These are phyloP conservation scores for Aspergillus fijiensis DNA, from an alignment of 2,329 filamentous ascomycete species.

Conservation along the genomic window DNA sequence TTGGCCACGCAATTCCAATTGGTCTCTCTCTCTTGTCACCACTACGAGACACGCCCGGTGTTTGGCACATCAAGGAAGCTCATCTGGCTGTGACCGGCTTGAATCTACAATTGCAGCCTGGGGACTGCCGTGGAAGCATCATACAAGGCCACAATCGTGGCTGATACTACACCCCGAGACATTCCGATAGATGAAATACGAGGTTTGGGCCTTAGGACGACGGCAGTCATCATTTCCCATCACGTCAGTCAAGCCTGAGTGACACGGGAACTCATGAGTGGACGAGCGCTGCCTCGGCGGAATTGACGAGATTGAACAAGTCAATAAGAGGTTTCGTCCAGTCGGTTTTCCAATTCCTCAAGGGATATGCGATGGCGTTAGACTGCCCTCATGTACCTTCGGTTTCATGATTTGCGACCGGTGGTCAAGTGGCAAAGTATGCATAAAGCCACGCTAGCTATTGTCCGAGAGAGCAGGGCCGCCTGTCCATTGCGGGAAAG, in stretches of 20 bases:
- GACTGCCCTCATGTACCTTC: not conserved
- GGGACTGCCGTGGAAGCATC: not conserved
- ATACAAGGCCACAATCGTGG: not conserved
- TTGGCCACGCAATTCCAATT: not conserved
- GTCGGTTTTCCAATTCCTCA: not conserved
- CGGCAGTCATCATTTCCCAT: not conserved
- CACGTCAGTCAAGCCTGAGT: not conserved
- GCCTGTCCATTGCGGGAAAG: no score
- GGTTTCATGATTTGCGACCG: not conserved
- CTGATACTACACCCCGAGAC: not conserved
- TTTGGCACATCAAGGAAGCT: not conserved
- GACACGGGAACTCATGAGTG: not conserved
- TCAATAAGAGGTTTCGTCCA: not conserved
- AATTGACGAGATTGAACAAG: not conserved
- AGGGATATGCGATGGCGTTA: not conserved
- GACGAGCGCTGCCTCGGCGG: not conserved
- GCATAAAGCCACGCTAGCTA: not conserved
- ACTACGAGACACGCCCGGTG: not conserved
- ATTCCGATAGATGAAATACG: not conserved
- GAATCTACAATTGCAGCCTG: no score
- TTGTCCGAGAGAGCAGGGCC: not conserved
- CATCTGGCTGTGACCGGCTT: not conserved
- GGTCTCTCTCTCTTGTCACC: not conserved
- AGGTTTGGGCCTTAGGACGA: no score
- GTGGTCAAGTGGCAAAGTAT: not conserved